Evolutionary conservation across 306 rosid genomes (phyloP), one percentile per base, ranked within the genome.

Genomic region (Parietaria judaica): DNA sequence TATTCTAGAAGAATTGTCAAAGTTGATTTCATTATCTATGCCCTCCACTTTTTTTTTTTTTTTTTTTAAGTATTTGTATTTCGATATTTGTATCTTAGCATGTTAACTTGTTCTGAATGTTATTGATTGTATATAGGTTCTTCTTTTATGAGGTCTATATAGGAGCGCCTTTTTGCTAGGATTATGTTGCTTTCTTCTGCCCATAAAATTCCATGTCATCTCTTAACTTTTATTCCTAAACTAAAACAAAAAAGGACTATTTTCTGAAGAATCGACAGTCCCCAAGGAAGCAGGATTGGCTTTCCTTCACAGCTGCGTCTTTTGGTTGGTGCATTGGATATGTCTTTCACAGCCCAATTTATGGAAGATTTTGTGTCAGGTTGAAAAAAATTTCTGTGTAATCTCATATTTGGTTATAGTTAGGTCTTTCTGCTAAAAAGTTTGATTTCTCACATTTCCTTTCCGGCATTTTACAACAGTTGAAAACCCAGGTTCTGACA

Each of bases 281-380:
- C 81, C 62, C 71, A 67, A 74, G 94, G 81, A 75, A 88, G 67
- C 74, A 64, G 54, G 70, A 64, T 84, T 84, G 96, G 99, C 62
- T 92, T 92, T 76, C 65, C 96, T 60, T 82, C 96, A 51, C 94
- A 88, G 78, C 74, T 92, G 77, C 63, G 50, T 68, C 81, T 77
- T 79, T 73, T 88, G 61, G 72, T 82, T 71, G 96, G 84, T 66
- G 83, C 95, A 60, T 78, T 86, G 79, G 75, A 82, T 72, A 80
- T 75, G 85, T 88, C 99, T 64, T 92, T 92, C 51, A 77, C 80
- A 73, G 99, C 94, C 69, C 88, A 81, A 38, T 92, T 92, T 79
- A 66, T 92, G 70, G 96, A 92, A 82, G 96, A 92, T 83, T 92
- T 92, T 76, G 86, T 86, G 66, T 92, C 99, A 86, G 95, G 99